Evolutionary conservation across 345 rosid species (phyloP).

Genomic region (Arabidopsis thaliana): TAIR10.1 NC_003076.8:23293001-23293500

Average conservation of each 20-base stretch:
- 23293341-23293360: background rate
- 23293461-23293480: background rate
- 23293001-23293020: slow-evolving; percentile 31
- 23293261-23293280: slow-evolving; percentile 6
- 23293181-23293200: slow-evolving; percentile 25
- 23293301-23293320: background rate
- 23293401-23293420: background rate
- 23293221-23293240: slow-evolving; percentile 34
- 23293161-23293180: slow-evolving; percentile 24
- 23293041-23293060: background rate
- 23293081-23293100: slow-evolving; percentile 40
- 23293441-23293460: background rate
- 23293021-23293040: slow-evolving; percentile 7
- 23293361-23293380: background rate
- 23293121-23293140: slow-evolving; percentile 23
- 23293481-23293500: too few relatives aligned
- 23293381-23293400: too few relatives aligned
- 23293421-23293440: background rate
- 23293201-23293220: slow-evolving; percentile 33
- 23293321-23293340: background rate
- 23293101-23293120: slow-evolving; percentile 44
- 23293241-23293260: slow-evolving; percentile 20
- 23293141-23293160: slow-evolving; percentile 26
- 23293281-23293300: background rate
- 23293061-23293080: background rate